These are phyloP conservation scores for Colletotrichum sansevieriae DNA, from an alignment of 2,329 filamentous ascomycete genomes.

Conservation along the genomic window DNA sequence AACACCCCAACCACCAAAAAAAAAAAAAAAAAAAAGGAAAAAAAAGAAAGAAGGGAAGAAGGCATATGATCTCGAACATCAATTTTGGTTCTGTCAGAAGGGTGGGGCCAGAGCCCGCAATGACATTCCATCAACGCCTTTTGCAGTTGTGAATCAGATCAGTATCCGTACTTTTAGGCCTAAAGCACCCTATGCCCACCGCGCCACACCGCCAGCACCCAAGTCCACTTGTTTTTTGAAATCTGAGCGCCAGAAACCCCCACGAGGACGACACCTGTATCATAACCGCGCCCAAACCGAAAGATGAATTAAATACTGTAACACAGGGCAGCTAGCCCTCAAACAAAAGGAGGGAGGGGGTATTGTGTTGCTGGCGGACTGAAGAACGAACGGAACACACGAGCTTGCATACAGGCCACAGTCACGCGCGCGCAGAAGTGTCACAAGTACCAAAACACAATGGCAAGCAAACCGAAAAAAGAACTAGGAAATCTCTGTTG, in stretches of 20 bases:
- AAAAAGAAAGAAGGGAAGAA: too few relatives aligned
- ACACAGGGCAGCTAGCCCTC: not conserved
- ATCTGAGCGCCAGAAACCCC: not conserved
- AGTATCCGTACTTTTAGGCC: too few relatives aligned
- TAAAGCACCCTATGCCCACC: too few relatives aligned
- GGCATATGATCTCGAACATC: not conserved
- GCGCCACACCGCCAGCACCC: too few relatives aligned
- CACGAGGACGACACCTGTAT: not conserved
- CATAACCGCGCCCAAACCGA: not conserved
- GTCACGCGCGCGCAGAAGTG: slow-evolving; percentile 27
- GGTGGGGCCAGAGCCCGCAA: not conserved
- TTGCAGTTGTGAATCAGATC: not conserved
- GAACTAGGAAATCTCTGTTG: slow-evolving; percentile 42
- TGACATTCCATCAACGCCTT: slow-evolving; percentile 3
- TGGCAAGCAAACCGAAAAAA: slow-evolving; percentile 36
- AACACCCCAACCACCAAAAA: too few relatives aligned
- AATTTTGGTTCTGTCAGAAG: not conserved
- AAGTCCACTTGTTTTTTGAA: not conserved
- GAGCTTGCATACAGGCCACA: slow-evolving; percentile 14
- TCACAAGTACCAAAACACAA: slow-evolving; percentile 38
- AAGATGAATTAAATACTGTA: not conserved
- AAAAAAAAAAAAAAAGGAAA: too few relatives aligned
- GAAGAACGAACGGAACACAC: slow-evolving; percentile 16
- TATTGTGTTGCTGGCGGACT: slow-evolving; percentile 13
- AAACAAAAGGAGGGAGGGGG: slow-evolving; percentile 19